Percentiles rank a stretch among this genome's conserved stretches.
Evolutionary conservation across 257 asterid species (phyloP).

Genomic region (Leptodermis oblonga): DNA sequence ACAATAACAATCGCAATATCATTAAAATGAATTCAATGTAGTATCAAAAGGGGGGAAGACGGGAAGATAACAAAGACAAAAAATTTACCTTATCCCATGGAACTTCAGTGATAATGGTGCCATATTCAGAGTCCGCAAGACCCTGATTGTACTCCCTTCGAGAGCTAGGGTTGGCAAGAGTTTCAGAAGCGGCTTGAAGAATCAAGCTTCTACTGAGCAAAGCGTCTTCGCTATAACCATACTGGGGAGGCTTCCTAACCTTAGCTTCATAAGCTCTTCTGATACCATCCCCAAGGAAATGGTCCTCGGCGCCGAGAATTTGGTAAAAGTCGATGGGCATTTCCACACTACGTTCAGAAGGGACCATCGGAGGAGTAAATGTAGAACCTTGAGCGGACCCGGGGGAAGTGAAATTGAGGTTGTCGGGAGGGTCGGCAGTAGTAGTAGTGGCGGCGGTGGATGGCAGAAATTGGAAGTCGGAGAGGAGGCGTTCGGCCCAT

Average conservation of each 20-base stretch:
- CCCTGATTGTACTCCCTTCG: conserved; percentile 83
- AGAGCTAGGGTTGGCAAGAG: conserved; percentile 61
- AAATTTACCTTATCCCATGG: conserved; percentile 90
- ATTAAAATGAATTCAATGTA: not conserved
- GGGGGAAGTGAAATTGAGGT: conserved; percentile 36
- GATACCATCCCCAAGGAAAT: conserved; percentile 92
- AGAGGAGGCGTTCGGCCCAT: conserved; percentile 98
- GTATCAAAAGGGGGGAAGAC: not conserved
- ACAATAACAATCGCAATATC: not conserved
- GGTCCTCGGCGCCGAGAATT: conserved; percentile 84
- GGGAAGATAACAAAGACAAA: not conserved
- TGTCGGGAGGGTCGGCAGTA: conserved; percentile 31
- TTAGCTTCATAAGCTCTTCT: conserved; percentile 81
- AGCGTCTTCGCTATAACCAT: conserved; percentile 82
- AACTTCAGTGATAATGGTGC: conserved; percentile 67
- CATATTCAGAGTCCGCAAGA: conserved; percentile 70
- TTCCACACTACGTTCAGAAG: conserved; percentile 66
- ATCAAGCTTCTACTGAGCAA: conserved; percentile 80
- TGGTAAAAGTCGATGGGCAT: conserved; percentile 84
- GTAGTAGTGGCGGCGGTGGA: conserved; percentile 27
- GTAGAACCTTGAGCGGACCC: conserved; percentile 26
- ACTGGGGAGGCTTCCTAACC: conserved; percentile 83
- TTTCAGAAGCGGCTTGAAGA: conserved; percentile 94
- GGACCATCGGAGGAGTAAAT: conserved; percentile 56
- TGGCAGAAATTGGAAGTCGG: conserved; percentile 94